Conservation (phyloP, 805 yeast genomes). For the Saturnispora dispora region DNA sequence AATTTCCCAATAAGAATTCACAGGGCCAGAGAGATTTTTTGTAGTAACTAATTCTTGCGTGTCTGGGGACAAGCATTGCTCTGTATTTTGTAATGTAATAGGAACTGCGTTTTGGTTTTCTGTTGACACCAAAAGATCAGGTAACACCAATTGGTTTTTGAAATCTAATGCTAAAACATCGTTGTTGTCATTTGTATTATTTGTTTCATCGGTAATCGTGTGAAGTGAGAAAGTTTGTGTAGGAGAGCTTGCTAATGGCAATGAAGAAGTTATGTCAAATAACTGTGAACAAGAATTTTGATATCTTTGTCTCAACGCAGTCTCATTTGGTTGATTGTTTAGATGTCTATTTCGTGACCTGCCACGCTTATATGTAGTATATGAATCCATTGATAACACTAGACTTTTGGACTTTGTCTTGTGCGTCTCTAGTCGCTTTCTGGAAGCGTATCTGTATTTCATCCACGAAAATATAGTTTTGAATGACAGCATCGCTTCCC, state of each 20-base stretch:
- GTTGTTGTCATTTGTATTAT: neutral
- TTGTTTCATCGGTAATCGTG: neutral
- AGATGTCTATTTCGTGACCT: neutral
- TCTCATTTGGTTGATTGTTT: neutral
- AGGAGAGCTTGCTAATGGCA: neutral
- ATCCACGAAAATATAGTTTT: slow-evolving; percentile 4
- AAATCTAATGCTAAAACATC: slow-evolving; percentile 1
- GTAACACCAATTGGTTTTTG: neutral
- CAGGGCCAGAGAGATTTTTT: neutral
- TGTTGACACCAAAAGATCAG: neutral
- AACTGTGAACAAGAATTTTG: neutral
- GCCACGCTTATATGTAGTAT: neutral
- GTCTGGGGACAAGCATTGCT: neutral
- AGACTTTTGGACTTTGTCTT: neutral
- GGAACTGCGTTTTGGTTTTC: neutral
- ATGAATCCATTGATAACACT: neutral
- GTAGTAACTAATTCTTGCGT: neutral
- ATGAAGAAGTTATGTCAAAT: neutral
- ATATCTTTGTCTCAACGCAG: slow-evolving; percentile 1
- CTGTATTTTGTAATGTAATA: neutral
- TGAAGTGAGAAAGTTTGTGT: neutral
- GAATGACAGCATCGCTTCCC: slow-evolving; percentile 3
- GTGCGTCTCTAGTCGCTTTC: neutral
- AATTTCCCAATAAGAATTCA: slow-evolving; percentile 22
- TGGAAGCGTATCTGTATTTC: neutral